phyloP scores from a whole-genome alignment of 306 rosid species.

The Vicia faba region DNA sequence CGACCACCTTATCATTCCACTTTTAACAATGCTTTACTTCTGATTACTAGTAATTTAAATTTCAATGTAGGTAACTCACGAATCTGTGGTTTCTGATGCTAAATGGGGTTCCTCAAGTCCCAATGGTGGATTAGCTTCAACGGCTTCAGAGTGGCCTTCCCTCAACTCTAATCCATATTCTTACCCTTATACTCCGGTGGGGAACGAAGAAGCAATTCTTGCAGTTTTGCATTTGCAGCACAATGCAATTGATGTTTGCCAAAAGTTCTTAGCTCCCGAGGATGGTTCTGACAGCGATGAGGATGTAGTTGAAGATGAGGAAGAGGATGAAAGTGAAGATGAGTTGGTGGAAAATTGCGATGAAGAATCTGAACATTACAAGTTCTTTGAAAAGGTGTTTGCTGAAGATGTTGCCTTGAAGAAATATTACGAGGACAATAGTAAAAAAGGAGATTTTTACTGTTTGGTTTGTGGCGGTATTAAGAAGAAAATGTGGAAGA shows the following conservation, averaged over 20 bases:
- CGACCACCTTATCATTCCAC: not conserved
- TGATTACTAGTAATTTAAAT: not conserved
- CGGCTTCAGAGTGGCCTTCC: slow-evolving; percentile 48
- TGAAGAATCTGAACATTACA: slow-evolving; percentile 44
- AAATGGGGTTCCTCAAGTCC: slow-evolving; percentile 36
- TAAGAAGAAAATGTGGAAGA: slow-evolving; percentile 60
- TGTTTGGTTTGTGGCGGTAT: slow-evolving; percentile 75
- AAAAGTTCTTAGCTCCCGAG: slow-evolving; percentile 43
- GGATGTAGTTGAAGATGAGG: slow-evolving; percentile 33
- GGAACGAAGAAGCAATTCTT: slow-evolving; percentile 37
- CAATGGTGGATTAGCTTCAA: slow-evolving; percentile 22
- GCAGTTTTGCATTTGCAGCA: slow-evolving; percentile 49
- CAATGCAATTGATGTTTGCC: slow-evolving; percentile 52
- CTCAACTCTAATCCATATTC: slow-evolving; percentile 34
- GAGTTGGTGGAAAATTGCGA: slow-evolving; percentile 26
- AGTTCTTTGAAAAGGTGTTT: slow-evolving; percentile 53
- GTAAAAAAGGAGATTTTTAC: slow-evolving; percentile 54
- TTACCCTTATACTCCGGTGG: slow-evolving; percentile 21
- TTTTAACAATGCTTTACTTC: not conserved
- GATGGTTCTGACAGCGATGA: slow-evolving; percentile 43
- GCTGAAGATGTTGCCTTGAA: slow-evolving; percentile 54
- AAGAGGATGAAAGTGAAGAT: slow-evolving; percentile 33
- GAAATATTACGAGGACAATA: slow-evolving; percentile 56
- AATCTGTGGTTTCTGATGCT: slow-evolving; percentile 34
- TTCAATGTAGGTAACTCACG: slow-evolving; percentile 31